phyloP scores from a whole-genome alignment of 108 stramenopile species.

The Cyclotella kingstonii region DNA sequence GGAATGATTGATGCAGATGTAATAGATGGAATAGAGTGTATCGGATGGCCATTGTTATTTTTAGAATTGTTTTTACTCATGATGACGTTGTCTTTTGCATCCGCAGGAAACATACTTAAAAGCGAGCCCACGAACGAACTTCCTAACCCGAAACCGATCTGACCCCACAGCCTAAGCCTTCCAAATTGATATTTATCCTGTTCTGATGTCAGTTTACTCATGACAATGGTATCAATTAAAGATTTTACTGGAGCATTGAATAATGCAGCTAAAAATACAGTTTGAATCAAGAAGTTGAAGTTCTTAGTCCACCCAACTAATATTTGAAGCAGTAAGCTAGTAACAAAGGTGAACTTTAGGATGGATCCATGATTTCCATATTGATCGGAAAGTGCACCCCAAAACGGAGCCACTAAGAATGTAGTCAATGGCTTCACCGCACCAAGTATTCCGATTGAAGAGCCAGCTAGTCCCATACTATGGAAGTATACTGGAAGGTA shows the following conservation, averaged over 20 bases:
- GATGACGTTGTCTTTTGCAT: conserved; percentile 2
- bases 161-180: conserved; percentile 90
- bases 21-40: not conserved
- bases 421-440: conserved; percentile 94
- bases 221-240: conserved; percentile 90
- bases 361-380: conserved; percentile 73
- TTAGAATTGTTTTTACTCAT: not conserved
- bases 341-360: conserved; percentile 83
- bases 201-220: conserved; percentile 50
- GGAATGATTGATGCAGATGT: not conserved
- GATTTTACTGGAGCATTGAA: conserved; percentile 94
- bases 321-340: conserved; percentile 74
- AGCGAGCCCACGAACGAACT: conserved; percentile 60
- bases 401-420: conserved; percentile 90
- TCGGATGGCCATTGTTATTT: conserved; percentile 5
- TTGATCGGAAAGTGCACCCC: conserved; percentile 89
- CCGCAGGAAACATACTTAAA: conserved; percentile 28
- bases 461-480: conserved; percentile 81
- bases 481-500: conserved; percentile 96
- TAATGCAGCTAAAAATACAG: conserved; percentile 85
- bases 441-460: conserved; percentile 88
- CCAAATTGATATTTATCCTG: conserved; percentile 80
- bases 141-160: conserved; percentile 93
- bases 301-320: conserved; percentile 58
- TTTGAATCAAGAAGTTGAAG: conserved; percentile 61